Base-by-base conservation (phyloP, 2,329 filamentous ascomycete genomes). In the Cercospora sp. region DNA sequence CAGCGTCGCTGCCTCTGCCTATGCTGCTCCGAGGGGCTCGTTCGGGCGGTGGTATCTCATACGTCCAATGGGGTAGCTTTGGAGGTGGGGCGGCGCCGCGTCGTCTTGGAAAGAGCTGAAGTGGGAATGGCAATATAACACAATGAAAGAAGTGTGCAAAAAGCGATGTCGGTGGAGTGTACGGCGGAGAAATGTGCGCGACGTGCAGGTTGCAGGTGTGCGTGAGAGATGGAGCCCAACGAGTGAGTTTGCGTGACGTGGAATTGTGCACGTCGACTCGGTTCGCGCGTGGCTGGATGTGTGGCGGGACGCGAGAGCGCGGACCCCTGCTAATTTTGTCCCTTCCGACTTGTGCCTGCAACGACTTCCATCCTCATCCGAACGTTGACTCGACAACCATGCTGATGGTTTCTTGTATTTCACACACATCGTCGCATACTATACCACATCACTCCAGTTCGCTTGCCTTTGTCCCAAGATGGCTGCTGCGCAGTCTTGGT, bases 301-400 rank as follows among this genome's bases (percentile, higher is more conserved):
- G 49, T 55, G 49, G 49, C 49, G 49, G 49, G 49, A 55, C 49
- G 49, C 49, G 49, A 55, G 49, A 55, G 49, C 49, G 24, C 49
- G 18, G 49, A 55, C 49, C 49, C 49, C 49, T 24, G 49, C 49
- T 55, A 55, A 55, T 28, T 55, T 53, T 53, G 49, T 24, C 21
- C 12, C 7, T 49, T 24, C 45, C 21, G 45, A 49, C 49, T 53
- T 24, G 49, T 53, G 49, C 49, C 21, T 53, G 49, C 49, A 53
- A 53, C 49, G 49, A 28, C 49, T 53, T 53, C 49, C 49, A 53
- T 9, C 49, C 49, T 55, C 49, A 28, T 55, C 49, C 49, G 49
- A 16, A 16, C 24, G 24, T 55, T 28, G 21, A 24, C 21, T 53
- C 49, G 49, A 53, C 49, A 24, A 53, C 49, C 9, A 24, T 28